Conservation (phyloP, 805 yeast species). For the Komagataella populi region DNA sequence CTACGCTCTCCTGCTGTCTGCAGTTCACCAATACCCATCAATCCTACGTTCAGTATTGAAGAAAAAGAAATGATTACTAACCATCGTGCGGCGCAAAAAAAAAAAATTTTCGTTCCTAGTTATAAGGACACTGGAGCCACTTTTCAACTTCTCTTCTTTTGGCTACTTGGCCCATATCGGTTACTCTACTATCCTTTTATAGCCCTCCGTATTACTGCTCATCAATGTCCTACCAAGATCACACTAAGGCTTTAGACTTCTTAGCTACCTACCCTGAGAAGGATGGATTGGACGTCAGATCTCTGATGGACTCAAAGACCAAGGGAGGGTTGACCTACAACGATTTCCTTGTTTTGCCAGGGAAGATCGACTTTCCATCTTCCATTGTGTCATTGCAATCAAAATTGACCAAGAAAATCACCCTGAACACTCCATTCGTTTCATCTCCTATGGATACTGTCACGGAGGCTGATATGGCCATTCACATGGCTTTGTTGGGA, state of each 20-base stretch:
- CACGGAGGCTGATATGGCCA: slow-evolving; percentile 95
- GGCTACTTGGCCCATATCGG: not conserved
- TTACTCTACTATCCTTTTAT: not conserved
- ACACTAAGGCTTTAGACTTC: slow-evolving; percentile 51
- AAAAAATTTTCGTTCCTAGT: not conserved
- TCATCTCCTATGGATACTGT: slow-evolving; percentile 99
- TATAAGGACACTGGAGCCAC: not conserved
- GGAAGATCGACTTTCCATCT: slow-evolving; percentile 84
- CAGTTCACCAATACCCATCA: not conserved
- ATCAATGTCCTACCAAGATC: slow-evolving; percentile 17
- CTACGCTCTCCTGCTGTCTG: too few relatives aligned
- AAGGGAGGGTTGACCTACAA: slow-evolving; percentile 98
- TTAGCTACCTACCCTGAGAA: slow-evolving; percentile 50
- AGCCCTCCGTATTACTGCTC: not conserved
- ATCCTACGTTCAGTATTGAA: not conserved
- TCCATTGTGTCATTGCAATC: slow-evolving; percentile 67
- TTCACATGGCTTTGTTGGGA: slow-evolving; percentile 95
- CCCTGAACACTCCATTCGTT: slow-evolving; percentile 86
- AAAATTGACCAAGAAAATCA: slow-evolving; percentile 80
- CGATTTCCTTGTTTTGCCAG: slow-evolving; percentile 91
- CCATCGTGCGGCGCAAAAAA: not conserved
- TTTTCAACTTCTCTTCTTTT: not conserved
- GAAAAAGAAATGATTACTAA: not conserved
- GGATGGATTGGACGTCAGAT: slow-evolving; percentile 78
- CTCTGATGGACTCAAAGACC: slow-evolving; percentile 77